Base-by-base conservation (phyloP, 2,329 filamentous ascomycete genomes). In the Mycosphaerella arachidis region DNA sequence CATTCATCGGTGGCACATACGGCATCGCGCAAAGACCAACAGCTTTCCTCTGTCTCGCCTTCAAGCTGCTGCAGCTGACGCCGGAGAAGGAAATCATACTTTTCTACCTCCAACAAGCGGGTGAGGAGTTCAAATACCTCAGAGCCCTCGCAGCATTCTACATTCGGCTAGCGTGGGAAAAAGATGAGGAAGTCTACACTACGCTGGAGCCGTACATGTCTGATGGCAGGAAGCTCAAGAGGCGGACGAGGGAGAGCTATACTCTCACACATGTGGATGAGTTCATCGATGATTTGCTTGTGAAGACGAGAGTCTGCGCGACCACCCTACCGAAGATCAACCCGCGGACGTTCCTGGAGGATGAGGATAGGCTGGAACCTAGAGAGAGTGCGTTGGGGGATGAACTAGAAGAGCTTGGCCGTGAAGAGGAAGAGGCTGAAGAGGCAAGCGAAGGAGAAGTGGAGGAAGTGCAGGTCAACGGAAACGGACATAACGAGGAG, bases 241-340 rank as follows among this genome's bases (percentile, higher is more conserved):
- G 91, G 61, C 84, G 89, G 67, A 88, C 86, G 13, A 85, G 91
- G 64, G 84, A 86, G 30, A 89, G 90, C 1, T 92, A 90, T 64
- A 81, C 79, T 12, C 74, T 99, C 67, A 94, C 91, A 2, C 89
- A 84, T 70, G 81, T 99, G 76, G 94, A 99, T 75, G 88, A 93
- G 68, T 97, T 99, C 73, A 86, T 97, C 57, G 94, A 99, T 74
- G 92, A 97, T 63, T 77, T 99, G 66, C 79, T 99, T 63, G 89
- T 85, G 0, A 96, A 96, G 76, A 91, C 95, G 59, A 83, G 94
- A 55, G 88, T 97, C 0, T 97, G 93, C 72, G 93, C 87, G 40
- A 97, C 94, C 3, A 95, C 88, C 71, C 73, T 99, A 67, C 95
- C 91, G 86, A 96, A 96, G 78, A 83, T 99, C 81, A 90, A 92